A percentile compares a stretch with the other conserved stretches of the same genome.
Evolutionary conservation across 2,329 filamentous ascomycete species (phyloP).

Genomic region (Fulvia fulva): DNA sequence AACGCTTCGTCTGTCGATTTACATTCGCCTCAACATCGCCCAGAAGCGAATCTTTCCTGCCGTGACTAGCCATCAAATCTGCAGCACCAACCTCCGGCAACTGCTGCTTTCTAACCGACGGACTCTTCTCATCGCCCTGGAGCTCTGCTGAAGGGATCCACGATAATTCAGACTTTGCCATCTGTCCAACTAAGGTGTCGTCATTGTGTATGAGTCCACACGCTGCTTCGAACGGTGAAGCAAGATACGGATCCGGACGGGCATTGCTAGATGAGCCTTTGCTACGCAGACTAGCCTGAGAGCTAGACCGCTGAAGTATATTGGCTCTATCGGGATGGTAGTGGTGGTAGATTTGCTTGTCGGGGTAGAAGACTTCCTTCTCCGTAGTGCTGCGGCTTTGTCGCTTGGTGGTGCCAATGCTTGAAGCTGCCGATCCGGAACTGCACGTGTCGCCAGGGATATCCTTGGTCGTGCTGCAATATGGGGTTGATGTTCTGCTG

Average conservation of each 20-base stretch:
- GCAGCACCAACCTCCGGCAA: neutral
- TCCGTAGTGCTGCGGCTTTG: neutral
- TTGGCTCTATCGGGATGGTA: neutral
- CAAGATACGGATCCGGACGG: neutral
- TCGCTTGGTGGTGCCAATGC: neutral
- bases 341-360: neutral
- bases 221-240: neutral
- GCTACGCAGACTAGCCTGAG: neutral
- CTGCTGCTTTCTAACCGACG: neutral
- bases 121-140: neutral
- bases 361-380: neutral
- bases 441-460: neutral
- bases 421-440: neutral
- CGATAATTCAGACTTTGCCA: too few species aligned
- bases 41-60: neutral
- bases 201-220: neutral
- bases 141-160: neutral
- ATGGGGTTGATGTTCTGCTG: conserved; percentile 2
- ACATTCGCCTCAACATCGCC: neutral
- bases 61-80: neutral
- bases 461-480: neutral
- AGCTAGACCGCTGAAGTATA: neutral
- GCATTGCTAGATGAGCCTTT: neutral
- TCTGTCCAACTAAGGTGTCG: neutral
- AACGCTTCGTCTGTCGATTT: neutral